These are phyloP conservation scores for Punctularia strigosozonata DNA, from an alignment of 768 basidiomycete species.

Conservation along the genomic window DNA sequence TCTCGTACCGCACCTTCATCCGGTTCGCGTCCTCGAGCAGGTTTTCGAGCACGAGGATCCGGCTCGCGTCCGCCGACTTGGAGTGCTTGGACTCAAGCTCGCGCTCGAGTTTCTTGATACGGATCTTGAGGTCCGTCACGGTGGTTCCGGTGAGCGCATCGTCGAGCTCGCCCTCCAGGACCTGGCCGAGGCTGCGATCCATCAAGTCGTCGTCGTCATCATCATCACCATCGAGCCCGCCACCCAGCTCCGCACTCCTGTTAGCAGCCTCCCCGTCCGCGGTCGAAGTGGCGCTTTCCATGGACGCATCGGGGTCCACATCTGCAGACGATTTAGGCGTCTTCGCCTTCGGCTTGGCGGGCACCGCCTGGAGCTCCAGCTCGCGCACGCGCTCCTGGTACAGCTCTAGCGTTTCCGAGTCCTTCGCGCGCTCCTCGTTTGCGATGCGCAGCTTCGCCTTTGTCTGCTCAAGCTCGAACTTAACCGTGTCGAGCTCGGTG, in stretches of 20 bases:
- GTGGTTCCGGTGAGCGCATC: slow-evolving; percentile 75
- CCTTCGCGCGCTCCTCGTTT: slow-evolving; percentile 59
- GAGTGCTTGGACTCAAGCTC: slow-evolving; percentile 68
- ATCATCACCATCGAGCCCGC: slow-evolving; percentile 18
- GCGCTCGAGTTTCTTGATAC: slow-evolving; percentile 68
- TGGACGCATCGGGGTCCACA: no score
- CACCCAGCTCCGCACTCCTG: slow-evolving; percentile 21
- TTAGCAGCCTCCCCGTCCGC: slow-evolving; percentile 5
- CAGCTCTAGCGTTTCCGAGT: slow-evolving; percentile 75
- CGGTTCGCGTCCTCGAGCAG: slow-evolving; percentile 83
- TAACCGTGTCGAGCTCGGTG: slow-evolving; percentile 62
- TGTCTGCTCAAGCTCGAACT: slow-evolving; percentile 68
- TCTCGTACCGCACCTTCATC: slow-evolving; percentile 83
- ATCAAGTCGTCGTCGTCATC: slow-evolving; percentile 31
- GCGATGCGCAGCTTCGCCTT: slow-evolving; percentile 57
- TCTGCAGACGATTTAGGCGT: no score
- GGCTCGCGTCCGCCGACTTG: slow-evolving; percentile 67
- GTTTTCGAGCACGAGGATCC: slow-evolving; percentile 80
- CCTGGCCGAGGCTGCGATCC: slow-evolving; percentile 32
- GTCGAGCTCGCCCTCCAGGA: slow-evolving; percentile 78
- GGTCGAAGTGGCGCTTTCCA: slow-evolving; percentile 1
- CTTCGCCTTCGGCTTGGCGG: slow-evolving; percentile 14
- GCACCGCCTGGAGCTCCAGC: slow-evolving; percentile 48
- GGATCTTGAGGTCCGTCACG: slow-evolving; percentile 87
- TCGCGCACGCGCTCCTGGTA: slow-evolving; percentile 89